Base-by-base conservation (phyloP, 1,284 basidiomycete species). In the Xerocomus nothofagi region DNA sequence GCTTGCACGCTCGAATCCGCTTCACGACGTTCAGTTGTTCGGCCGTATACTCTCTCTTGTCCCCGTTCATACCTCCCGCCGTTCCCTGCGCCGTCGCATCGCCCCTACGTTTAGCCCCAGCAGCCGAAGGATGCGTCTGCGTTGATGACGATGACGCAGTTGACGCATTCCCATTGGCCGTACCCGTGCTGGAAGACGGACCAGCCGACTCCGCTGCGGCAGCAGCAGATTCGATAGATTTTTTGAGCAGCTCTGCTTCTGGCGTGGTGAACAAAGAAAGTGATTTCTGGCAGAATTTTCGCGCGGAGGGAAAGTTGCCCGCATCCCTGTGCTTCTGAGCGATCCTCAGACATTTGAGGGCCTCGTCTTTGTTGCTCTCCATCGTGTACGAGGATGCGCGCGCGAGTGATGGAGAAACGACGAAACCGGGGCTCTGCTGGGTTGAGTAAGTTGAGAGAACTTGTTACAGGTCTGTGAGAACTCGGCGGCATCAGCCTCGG, bases 341-440 rank as follows among this genome's bases (percentile, higher is more conserved):
- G 53, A 95, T 89, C 40, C 73, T 66, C 44, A 95, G 77, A 65
- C 88, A 91, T 61, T 88, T 84, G 49, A 88, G 70, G 24, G 91
- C 91, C 70, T 94, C 93, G 64, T 94, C 91, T 61, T 84, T 91
- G 76, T 94, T 93, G 70, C 87, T 88, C 68, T 93, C 91, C 91
- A 93, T 93, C 36, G 32, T 49, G 53, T 40, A 48, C 52, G 41
- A 46, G 20, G 48, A 20, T 39, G 37, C 15, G 36, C 36, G 37
- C 40, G 48, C 58, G 27, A 51, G 33, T 33, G 42, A 44, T 45
- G 41, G 37, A 51, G 38, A 20, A 38, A 40, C 27, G 40, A 44
- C 42, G 50, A 36, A 49, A 32, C 49, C 29, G 6, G 11, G 23
- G 24, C 17, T 42, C 8, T 15, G 42, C 32, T 27, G n/a, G 15